Evolutionary conservation across 176 grass and related monocot species (phyloP), one percentile per base, ranked within the genome.

Genomic region (Poa pratensis): DNA sequence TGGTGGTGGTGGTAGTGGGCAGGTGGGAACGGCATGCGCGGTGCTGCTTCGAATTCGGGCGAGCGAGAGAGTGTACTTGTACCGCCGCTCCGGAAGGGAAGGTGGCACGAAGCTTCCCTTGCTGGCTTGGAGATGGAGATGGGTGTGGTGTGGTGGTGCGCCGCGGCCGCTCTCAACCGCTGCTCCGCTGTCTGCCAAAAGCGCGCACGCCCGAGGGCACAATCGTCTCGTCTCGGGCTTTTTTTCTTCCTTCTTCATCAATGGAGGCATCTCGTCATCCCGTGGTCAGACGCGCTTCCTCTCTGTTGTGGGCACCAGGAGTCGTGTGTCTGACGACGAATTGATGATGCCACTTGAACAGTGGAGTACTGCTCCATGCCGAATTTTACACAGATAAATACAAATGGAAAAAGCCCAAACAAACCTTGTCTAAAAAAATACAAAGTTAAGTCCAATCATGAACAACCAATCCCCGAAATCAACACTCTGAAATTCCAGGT

Each of bases 71-170:
- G n/a, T 66, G 78, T 66, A 37, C 35, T 37, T 37, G 35, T 37
- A 80, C 26, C 59, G 51, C 42, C 6, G 60, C 16, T 26, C 45
- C 7, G 23, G 24, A 17, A 2, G 0, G 53, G 86, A 83, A 88
- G 86, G 64, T 88, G 80, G 53, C 42, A 78, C 17, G 86, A 88
- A 88, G 86, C 80, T 88, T 88, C 86, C 8, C 53, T 15, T 0
- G 6, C 5, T 28, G 60, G 14, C 15, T 35, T 1, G 27, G 26
- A 16, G 27, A 32, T 17, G 64, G 24, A 13, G 30, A 27, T 12
- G 3, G 3, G 37, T 71, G 68, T 35, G 71, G 71, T 51, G 43
- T 2, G 49, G 73, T 76, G 34, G 34, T 35, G 77, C 0, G 78
- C 17, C 1, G 63, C 63, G 66, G 80, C 80, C 50, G 27, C 80